Percentiles rank a stretch among this genome's conserved stretches.
Conservation (phyloP, 495 filamentous ascomycete species). For the Neurospora sp. region DNA sequence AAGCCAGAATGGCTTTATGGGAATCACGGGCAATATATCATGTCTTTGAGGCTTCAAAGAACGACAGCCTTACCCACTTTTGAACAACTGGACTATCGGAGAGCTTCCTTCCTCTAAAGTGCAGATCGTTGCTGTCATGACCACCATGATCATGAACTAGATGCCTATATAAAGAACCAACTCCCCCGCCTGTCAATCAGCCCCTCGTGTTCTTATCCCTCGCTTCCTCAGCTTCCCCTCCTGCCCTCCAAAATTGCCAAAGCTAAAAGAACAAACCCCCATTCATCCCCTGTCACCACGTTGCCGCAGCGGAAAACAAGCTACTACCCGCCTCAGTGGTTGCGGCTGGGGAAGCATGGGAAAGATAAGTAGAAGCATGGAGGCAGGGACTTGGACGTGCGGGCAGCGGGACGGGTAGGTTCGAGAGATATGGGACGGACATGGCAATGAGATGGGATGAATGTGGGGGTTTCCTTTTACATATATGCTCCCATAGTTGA, state of each 20-base stretch:
- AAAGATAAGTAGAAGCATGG: not conserved
- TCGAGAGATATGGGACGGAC: not conserved
- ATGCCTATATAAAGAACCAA: not conserved
- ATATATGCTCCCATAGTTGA: too few relatives aligned
- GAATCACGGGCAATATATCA: not conserved
- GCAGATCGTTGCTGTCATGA: not conserved
- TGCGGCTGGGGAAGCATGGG: not conserved
- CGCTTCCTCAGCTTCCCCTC: not conserved
- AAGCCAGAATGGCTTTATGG: not conserved
- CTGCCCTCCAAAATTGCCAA: not conserved
- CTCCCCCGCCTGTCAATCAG: not conserved
- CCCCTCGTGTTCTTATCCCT: not conserved
- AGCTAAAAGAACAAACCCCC: not conserved
- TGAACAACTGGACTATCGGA: not conserved
- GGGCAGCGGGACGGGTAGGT: not conserved
- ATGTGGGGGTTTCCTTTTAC: not conserved
- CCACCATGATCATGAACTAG: not conserved
- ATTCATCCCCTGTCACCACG: not conserved
- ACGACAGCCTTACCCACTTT: not conserved
- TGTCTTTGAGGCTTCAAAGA: not conserved
- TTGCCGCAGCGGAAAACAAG: not conserved
- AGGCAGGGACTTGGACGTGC: not conserved
- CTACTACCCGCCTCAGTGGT: not conserved
- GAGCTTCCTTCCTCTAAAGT: not conserved
- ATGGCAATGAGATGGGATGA: not conserved